A percentile compares a stretch with the other conserved stretches of the same genome.
Conservation (phyloP, 2,329 filamentous ascomycete species). For the Botrytis medusae region DNA sequence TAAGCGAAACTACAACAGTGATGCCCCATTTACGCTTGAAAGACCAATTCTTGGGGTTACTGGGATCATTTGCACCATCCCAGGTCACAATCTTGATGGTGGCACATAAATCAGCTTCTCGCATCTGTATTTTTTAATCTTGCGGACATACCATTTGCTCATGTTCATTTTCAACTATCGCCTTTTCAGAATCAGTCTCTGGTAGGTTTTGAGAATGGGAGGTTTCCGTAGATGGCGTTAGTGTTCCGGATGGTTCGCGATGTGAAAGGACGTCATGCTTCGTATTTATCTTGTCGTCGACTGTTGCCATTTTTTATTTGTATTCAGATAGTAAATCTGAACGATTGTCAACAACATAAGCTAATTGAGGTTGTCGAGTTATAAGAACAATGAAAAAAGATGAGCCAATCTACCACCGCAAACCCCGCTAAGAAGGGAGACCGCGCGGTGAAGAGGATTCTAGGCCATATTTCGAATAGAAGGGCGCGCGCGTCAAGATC, state of each 20-base stretch:
- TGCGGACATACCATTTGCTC: neutral
- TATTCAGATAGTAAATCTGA: neutral
- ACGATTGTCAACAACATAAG: neutral
- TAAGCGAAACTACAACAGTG: slow-evolving; percentile 27
- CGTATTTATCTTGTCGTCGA: neutral
- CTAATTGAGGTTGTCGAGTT: neutral
- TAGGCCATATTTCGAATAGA: neutral
- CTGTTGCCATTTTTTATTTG: neutral
- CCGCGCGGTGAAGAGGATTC: neutral
- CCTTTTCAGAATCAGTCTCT: neutral
- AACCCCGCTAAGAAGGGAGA: neutral
- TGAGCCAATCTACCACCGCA: neutral
- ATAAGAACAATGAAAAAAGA: neutral
- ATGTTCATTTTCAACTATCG: neutral
- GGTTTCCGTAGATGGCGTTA: neutral
- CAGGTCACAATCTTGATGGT: slow-evolving; percentile 16
- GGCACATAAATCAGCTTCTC: neutral
- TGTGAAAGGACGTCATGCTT: neutral
- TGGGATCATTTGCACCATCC: slow-evolving; percentile 26
- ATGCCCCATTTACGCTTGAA: slow-evolving; percentile 37
- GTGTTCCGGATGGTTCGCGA: neutral
- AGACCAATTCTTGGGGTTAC: slow-evolving; percentile 30
- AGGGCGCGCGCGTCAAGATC: neutral
- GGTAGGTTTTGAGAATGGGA: neutral
- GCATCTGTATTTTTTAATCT: neutral